phyloP scores from a whole-genome alignment of 768 basidiomycete species.

The Pleurotus salmoneostramineus region DNA sequence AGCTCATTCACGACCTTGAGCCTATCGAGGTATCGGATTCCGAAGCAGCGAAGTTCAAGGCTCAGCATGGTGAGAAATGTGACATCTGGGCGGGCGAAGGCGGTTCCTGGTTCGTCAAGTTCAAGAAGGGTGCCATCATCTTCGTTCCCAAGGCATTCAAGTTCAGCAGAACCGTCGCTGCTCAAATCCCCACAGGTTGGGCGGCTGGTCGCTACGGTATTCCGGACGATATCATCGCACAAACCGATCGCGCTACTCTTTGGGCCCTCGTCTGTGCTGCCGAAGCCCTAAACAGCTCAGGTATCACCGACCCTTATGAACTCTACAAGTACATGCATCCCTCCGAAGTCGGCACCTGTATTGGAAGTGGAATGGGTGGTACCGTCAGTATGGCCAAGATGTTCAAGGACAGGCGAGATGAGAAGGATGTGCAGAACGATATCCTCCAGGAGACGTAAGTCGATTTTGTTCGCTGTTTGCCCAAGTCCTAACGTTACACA shows the following conservation, averaged over 20 bases:
- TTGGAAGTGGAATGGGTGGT: conserved; percentile 99
- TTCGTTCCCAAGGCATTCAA: conserved; percentile 92
- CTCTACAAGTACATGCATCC: conserved; percentile 96
- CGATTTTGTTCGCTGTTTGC: conserved; percentile 2
- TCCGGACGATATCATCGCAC: conserved; percentile 92
- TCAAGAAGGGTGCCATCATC: conserved; percentile 96
- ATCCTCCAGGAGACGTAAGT: conserved; percentile 96
- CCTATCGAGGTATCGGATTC: conserved; percentile 89
- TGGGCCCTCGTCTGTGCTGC: conserved; percentile 95
- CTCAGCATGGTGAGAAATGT: conserved; percentile 94
- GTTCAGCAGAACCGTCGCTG: conserved; percentile 92
- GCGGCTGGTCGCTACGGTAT: conserved; percentile 95
- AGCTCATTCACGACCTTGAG: conserved; percentile 95
- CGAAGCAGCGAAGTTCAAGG: conserved; percentile 94
- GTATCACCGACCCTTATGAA: conserved; percentile 97
- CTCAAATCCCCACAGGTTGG: conserved; percentile 98
- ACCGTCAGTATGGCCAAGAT: conserved; percentile 86
- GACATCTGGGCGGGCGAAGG: conserved; percentile 91
- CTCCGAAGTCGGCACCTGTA: conserved; percentile 88
- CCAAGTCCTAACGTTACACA: conserved; percentile 21
- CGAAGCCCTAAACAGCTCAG: conserved; percentile 94
- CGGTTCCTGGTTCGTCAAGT: conserved; percentile 96
- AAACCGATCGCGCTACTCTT: conserved; percentile 87
- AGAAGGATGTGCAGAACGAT: conserved; percentile 97
- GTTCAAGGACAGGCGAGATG: conserved; percentile 99